Percentiles rank a stretch among this genome's conserved stretches.
Conservation (phyloP, 2,329 filamentous ascomycete species). For the Botrytis porri region DNA sequence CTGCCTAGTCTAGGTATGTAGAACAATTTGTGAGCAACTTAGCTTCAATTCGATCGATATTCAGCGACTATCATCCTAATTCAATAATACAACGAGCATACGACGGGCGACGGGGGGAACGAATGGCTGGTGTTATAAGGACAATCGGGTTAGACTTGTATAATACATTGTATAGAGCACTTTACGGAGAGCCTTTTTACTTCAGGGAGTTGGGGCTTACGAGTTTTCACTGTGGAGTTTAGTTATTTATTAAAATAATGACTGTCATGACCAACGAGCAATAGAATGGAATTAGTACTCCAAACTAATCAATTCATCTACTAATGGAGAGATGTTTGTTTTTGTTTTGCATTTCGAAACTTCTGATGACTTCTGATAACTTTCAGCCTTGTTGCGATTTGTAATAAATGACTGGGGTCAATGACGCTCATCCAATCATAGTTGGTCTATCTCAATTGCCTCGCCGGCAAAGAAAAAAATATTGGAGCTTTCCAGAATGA, state of each 20-base stretch:
- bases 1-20: not conserved
- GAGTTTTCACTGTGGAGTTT: not conserved
- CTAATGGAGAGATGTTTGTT: not conserved
- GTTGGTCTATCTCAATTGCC: not conserved
- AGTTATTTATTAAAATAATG: not conserved
- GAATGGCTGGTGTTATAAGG: constrained; percentile 4
- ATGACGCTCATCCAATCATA: constrained; percentile 14
- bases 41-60: not conserved
- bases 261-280: not conserved
- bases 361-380: not conserved
- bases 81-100: constrained; percentile 19
- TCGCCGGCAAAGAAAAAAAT: constrained; percentile 16
- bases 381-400: constrained; percentile 16
- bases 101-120: not conserved
- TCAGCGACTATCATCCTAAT: not conserved
- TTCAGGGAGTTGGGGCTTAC: not conserved
- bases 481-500: constrained; percentile 22
- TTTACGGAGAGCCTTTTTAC: not conserved
- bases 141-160: constrained; percentile 8
- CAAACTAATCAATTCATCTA: not conserved
- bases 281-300: not conserved
- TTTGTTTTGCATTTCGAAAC: not conserved
- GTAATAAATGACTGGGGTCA: constrained; percentile 3
- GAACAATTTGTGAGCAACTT: not conserved
- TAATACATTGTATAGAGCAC: constrained; percentile 1